A percentile compares a stretch with the other conserved stretches of the same genome.
These are phyloP conservation scores for Lepiota venenata DNA, from an alignment of 768 basidiomycete species.

Conservation along the genomic window DNA sequence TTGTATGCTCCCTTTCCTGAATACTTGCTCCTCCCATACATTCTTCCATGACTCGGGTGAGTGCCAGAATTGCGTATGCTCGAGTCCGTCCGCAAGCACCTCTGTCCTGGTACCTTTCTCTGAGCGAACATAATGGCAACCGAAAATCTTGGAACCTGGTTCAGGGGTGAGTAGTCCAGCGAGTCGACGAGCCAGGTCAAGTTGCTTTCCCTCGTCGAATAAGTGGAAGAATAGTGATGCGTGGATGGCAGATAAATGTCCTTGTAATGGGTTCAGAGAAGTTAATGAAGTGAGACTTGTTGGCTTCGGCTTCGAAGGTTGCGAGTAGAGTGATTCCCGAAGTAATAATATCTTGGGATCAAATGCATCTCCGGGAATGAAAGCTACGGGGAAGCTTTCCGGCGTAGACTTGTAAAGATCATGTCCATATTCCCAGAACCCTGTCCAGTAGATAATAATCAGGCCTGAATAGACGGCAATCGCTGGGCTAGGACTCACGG, in stretches of 20 bases:
- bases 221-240: slow-evolving; percentile 33
- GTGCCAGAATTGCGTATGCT: slow-evolving; percentile 10
- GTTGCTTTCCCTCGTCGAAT: slow-evolving; percentile 28
- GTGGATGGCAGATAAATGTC: slow-evolving; percentile 45
- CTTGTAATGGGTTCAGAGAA: slow-evolving; percentile 18
- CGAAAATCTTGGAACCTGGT: slow-evolving; percentile 30
- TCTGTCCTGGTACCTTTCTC: slow-evolving; percentile 11
- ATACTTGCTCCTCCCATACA: slow-evolving; percentile 11
- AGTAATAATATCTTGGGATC: slow-evolving; percentile 39
- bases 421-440: slow-evolving; percentile 61
- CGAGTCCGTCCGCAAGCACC: slow-evolving; percentile 10
- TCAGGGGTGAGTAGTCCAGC: slow-evolving; percentile 27
- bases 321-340: slow-evolving; percentile 17
- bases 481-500: slow-evolving; percentile 5
- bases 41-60: slow-evolving; percentile 13
- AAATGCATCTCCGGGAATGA: slow-evolving; percentile 54
- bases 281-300: neutral
- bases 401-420: slow-evolving; percentile 52
- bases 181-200: slow-evolving; percentile 25
- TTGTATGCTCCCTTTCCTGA: slow-evolving; percentile 10
- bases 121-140: slow-evolving; percentile 31
- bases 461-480: neutral
- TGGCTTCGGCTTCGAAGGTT: neutral
- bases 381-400: slow-evolving; percentile 48
- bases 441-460: slow-evolving; percentile 23